Percentiles rank a stretch among this genome's conserved stretches.
Conservation (phyloP, 1,284 basidiomycete genomes). For the Inonotus hispidus region DNA sequence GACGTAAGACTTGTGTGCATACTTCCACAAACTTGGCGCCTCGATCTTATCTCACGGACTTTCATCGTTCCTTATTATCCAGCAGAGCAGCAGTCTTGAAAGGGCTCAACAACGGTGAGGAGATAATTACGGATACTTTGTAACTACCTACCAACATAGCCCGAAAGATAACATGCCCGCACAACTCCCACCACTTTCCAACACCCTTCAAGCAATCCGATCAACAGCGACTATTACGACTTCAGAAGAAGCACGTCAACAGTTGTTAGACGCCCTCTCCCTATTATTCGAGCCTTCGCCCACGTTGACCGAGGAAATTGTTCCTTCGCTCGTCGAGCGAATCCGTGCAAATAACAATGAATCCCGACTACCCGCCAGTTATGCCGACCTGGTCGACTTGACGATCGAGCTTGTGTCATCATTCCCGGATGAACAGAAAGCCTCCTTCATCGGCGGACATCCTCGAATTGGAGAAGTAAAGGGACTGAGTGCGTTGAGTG, state of each 20-base stretch:
- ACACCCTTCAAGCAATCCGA: slow-evolving; percentile 24
- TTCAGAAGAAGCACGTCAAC: neutral
- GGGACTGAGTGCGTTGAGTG: slow-evolving; percentile 67
- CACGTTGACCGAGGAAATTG: slow-evolving; percentile 48
- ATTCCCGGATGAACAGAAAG: slow-evolving; percentile 58
- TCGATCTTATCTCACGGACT: too few species aligned
- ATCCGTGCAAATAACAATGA: slow-evolving; percentile 16
- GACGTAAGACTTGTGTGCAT: too few species aligned
- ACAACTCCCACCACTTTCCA: slow-evolving; percentile 29
- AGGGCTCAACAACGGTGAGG: neutral
- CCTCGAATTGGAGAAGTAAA: slow-evolving; percentile 83
- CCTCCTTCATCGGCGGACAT: slow-evolving; percentile 75
- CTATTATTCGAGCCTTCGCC: slow-evolving; percentile 70
- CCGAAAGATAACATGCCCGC: neutral
- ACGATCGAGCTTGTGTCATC: slow-evolving; percentile 45
- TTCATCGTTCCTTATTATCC: too few species aligned
- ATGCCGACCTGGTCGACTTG: slow-evolving; percentile 56
- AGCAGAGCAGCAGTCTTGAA: too few species aligned
- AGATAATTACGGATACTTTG: neutral
- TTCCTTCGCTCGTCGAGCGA: slow-evolving; percentile 44
- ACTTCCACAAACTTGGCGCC: too few species aligned
- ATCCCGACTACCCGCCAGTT: slow-evolving; percentile 27
- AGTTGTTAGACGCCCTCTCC: slow-evolving; percentile 29
- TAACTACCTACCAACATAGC: neutral
- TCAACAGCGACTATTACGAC: neutral